These are phyloP conservation scores for Secale cereale DNA, from an alignment of 176 grass and related monocot species.

Conservation along the genomic window DNA sequence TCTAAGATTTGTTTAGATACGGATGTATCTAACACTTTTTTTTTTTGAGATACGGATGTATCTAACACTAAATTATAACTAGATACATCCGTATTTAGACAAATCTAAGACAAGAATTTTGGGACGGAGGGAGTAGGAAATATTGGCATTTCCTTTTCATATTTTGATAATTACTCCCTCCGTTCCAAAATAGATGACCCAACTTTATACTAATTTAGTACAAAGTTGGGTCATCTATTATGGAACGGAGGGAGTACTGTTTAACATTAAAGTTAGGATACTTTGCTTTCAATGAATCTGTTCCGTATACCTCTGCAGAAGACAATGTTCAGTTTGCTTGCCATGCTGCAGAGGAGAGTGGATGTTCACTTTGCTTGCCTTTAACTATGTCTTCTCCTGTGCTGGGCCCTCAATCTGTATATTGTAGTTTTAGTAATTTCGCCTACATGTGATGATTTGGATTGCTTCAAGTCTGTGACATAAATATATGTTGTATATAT, in stretches of 20 bases:
- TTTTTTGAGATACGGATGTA: too few relatives aligned
- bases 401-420: neutral
- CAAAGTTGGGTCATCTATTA: too few relatives aligned
- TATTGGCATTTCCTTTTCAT: neutral
- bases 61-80: too few relatives aligned
- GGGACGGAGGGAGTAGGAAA: too few relatives aligned
- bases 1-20: too few relatives aligned
- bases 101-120: too few relatives aligned
- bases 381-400: conserved; percentile 7
- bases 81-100: too few relatives aligned
- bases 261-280: neutral
- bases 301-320: neutral
- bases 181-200: too few relatives aligned
- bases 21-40: too few relatives aligned
- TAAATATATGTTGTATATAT: conserved; percentile 25
- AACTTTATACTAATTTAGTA: too few relatives aligned
- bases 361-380: neutral
- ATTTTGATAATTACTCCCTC: neutral
- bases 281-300: neutral
- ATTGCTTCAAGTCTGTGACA: conserved; percentile 2
- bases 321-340: neutral
- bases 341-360: neutral
- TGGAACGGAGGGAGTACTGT: too few relatives aligned
- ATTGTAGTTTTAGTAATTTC: neutral
- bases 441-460: neutral